Conservation (phyloP, 768 basidiomycete species). For the Myochromella boudieri region DNA sequence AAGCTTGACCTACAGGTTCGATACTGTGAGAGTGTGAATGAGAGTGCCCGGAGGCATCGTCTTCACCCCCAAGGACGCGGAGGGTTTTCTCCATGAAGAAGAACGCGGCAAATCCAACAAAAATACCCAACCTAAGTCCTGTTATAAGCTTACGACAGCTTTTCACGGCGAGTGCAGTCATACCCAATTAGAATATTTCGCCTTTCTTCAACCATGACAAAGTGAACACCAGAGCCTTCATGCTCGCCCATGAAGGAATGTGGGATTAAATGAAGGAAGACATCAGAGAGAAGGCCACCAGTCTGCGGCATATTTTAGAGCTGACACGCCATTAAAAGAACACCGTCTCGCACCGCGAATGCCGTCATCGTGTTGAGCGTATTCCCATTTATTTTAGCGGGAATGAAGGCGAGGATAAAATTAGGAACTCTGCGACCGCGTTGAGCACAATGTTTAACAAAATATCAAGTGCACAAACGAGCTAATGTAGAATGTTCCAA, state of each 20-base stretch:
- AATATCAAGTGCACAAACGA: conserved; percentile 57
- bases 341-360: conserved; percentile 64
- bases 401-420: conserved; percentile 93
- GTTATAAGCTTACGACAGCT: not conserved
- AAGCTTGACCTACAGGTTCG: conserved; percentile 37
- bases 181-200: conserved; percentile 90
- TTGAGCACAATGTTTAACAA: conserved; percentile 16
- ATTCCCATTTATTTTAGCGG: conserved; percentile 79
- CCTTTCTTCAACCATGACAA: conserved; percentile 88
- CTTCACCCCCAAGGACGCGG: conserved; percentile 68
- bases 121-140: conserved; percentile 65
- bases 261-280: conserved; percentile 89
- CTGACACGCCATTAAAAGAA: conserved; percentile 8
- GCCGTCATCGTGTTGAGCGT: conserved; percentile 94
- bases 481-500: conserved; percentile 95
- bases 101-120: conserved; percentile 85
- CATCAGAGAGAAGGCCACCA: conserved; percentile 89
- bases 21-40: conserved; percentile 62
- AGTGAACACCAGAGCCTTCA: conserved; percentile 67
- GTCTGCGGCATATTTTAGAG: conserved; percentile 44
- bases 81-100: conserved; percentile 94
- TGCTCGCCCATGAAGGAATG: conserved; percentile 92
- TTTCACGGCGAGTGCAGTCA: conserved; percentile 16
- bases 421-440: conserved; percentile 71
- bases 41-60: conserved; percentile 52